Percentiles rank a stretch among this genome's conserved stretches.
Evolutionary conservation across 164 flowering plant genomes (phyloP).

Genomic region (Akebia trifoliata): DNA sequence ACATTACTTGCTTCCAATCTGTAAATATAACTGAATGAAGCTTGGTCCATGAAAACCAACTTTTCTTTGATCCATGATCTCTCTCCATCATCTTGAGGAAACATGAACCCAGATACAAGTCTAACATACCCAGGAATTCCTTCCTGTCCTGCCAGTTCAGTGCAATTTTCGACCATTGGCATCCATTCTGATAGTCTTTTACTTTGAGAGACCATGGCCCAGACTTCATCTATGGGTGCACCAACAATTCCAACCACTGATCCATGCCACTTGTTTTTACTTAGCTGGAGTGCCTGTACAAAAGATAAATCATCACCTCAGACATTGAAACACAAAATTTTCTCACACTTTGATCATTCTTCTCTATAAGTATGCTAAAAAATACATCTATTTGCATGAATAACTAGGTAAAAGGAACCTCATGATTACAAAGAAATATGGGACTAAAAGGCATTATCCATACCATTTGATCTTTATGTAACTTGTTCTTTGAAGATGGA

Average conservation of each 20-base stretch:
- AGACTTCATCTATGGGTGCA: conserved; percentile 48
- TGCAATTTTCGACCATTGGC: conserved; percentile 72
- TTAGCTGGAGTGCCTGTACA: conserved; percentile 19
- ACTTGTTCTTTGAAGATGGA: conserved; percentile 14
- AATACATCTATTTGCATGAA: neutral
- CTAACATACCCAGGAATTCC: conserved; percentile 41
- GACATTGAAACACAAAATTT: neutral
- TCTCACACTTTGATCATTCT: neutral
- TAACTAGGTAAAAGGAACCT: neutral
- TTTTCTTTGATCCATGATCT: conserved; percentile 68
- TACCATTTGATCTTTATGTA: conserved; percentile 24
- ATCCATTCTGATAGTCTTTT: conserved; percentile 56
- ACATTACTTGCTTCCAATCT: conserved; percentile 56
- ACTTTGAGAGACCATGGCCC: conserved; percentile 45
- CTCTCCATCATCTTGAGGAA: conserved; percentile 56
- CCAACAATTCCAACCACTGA: conserved; percentile 39
- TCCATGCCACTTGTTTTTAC: conserved; percentile 38
- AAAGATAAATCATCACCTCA: neutral
- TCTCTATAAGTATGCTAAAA: neutral
- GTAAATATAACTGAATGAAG: conserved; percentile 34
- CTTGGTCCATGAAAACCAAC: conserved; percentile 38
- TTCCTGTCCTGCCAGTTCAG: conserved; percentile 46
- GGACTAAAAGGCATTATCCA: conserved; percentile 15
- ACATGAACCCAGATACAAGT: conserved; percentile 66
- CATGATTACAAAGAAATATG: conserved; percentile 17